Conservation (phyloP, 805 yeast species). For the Naumovozyma castellii region DNA sequence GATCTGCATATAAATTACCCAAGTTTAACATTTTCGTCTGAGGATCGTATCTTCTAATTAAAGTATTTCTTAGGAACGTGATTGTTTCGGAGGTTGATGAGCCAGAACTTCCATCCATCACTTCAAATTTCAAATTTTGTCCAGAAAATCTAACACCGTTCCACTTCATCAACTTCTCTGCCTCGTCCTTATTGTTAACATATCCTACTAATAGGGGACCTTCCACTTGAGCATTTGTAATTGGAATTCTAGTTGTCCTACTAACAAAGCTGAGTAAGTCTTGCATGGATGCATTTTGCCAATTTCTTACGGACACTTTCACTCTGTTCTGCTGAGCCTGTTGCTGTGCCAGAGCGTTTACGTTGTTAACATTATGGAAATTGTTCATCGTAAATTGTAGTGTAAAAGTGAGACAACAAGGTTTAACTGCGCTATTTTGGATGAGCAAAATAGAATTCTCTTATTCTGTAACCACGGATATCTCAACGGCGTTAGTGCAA, state of each 20-base stretch:
- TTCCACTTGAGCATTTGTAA: conserved; percentile 46
- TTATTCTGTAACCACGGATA: no score
- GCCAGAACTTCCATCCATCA: conserved; percentile 15
- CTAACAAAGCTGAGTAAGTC: conserved; percentile 63
- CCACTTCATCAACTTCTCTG: conserved; percentile 49
- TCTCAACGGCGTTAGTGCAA: no score
- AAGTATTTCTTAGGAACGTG: conserved; percentile 49
- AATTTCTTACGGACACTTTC: conserved; percentile 58
- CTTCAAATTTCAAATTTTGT: conserved; percentile 45
- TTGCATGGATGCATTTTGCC: conserved; percentile 69
- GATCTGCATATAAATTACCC: conserved; percentile 55
- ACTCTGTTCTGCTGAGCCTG: conserved; percentile 30
- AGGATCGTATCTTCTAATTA: conserved; percentile 59
- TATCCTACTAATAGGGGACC: conserved; percentile 51
- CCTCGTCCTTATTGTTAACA: conserved; percentile 47
- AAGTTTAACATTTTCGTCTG: conserved; percentile 60
- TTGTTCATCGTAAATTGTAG: conserved; percentile 17
- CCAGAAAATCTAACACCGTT: conserved; percentile 81
- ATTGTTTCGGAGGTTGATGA: conserved; percentile 40
- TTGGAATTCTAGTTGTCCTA: conserved; percentile 51
- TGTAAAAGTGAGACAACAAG: no score
- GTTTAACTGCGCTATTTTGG: no score
- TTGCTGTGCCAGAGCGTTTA: conserved; percentile 21
- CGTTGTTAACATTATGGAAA: conserved; percentile 22
- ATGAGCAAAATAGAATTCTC: no score